Evolutionary conservation across 2,329 filamentous ascomycete species (phyloP), one percentile per base, ranked within the genome.

Genomic region (Aspergillus pseudonomiae): DNA sequence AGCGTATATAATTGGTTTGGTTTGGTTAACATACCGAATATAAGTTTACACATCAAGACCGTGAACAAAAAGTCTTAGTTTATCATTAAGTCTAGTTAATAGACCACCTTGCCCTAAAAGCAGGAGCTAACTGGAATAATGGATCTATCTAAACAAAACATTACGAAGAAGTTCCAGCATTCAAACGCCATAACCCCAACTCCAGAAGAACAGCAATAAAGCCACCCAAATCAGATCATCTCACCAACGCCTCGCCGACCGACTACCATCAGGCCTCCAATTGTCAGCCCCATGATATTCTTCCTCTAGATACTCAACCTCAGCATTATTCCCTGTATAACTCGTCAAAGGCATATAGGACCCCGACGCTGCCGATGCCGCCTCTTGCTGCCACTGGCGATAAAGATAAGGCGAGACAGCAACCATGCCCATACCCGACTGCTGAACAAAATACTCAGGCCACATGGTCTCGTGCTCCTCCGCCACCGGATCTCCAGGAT

Each of bases 401-500:
- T 64, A 67, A 45, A 65, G 48, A 21, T 67, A 66, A n/a, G 67
- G 67, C 16, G 67, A 69, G 34, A 70, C 53, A 24, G 63, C 64
- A 30, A 65, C 59, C 34, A 56, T 50, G 58, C 65, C 70, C 63
- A 57, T 43, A 14, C 24, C 24, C 21, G 65, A 55, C 30, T 57
- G 65, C 1, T 54, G 48, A 19, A 62, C 36, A 26, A 63, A 62
- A 55, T 63, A 55, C 26, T 65, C 55, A 6, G 61, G 36, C 60
- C 63, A 67, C 48, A 60, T 61, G 11, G 59, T 39, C 39, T 74
- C 72, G 34, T 67, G 57, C 48, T 66, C 65, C 63, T 75, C 74
- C 6, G 70, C 71, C 48, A 63, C 62, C 1, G 65, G 57, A 30
- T 75, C 73, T 5, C 72, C 74, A 2, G 73, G 74, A 60, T 76